Base-by-base conservation (phyloP, 2,329 filamentous ascomycete genomes). In the Xylaria hypoxylon region DNA sequence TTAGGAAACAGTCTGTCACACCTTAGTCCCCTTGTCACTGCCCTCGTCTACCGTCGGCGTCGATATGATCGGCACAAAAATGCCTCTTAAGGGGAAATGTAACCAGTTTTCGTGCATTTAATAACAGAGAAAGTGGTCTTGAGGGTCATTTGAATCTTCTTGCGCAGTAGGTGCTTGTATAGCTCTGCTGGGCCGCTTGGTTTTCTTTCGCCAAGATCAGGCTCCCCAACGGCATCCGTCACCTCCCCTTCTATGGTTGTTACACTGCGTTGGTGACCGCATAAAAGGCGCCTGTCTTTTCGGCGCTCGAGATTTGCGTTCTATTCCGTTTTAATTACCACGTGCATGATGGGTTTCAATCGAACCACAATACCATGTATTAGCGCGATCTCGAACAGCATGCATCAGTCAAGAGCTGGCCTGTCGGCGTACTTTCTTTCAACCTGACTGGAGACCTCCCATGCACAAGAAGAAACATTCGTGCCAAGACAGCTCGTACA, bases 251-350 rank as follows among this genome's bases (percentile, higher is more conserved):
- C 57, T 68, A 67, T 67, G 59, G 70, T 72, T 71, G 70, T 74
- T 71, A 70, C 72, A 75, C 73, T 58, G 66, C 73, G 71, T 69
- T 8, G 59, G 35, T 52, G 57, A 60, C 66, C 67, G 65, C 69
- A 71, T 66, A 68, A 28, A 38, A 56, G 52, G 44, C 51, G 47
- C 24, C 69, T 71, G 68, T 51, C 57, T 66, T 65, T 58, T 71
- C 65, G 71, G 67, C 64, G 68, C 63, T 69, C 60, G 65, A 69
- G 48, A 66, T 64, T 66, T 58, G 56, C 62, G 61, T 62, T 64
- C 70, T 69, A 72, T 67, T 70, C 73, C 71, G 59, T 71, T 74
- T 73, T 70, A 62, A 68, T 62, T 62, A 40, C 60, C 69, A 70
- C 65, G 70, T 74, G 73, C 72, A 74, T 74, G 64, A 70, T 42